Conservation (phyloP, 176 grass and related monocot species). For the Carex kokanica region DNA sequence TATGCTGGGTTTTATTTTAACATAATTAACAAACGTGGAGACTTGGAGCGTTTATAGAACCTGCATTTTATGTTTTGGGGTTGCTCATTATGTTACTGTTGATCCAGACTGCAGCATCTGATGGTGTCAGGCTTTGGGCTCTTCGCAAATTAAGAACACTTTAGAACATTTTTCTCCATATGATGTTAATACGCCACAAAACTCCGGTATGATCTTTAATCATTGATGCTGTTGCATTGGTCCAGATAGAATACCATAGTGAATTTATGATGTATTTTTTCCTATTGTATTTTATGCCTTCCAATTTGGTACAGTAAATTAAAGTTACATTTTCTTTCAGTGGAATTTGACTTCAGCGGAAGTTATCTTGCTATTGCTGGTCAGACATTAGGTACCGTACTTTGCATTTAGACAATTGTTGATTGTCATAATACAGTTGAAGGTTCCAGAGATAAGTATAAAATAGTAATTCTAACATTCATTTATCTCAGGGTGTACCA, state of each 20-base stretch:
- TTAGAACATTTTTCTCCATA: slow-evolving; percentile 92
- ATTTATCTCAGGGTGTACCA: slow-evolving; percentile 75
- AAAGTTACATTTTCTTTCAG: slow-evolving; percentile 38
- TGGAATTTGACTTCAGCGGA: slow-evolving; percentile 95
- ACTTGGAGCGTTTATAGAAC: background rate
- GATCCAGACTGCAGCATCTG: slow-evolving; percentile 78
- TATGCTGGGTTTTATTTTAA: background rate
- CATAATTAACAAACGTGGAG: background rate
- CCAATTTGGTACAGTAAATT: background rate
- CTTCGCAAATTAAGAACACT: slow-evolving; percentile 96
- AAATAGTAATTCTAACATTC: slow-evolving; percentile 5
- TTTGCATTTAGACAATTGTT: background rate
- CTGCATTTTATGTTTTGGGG: background rate
- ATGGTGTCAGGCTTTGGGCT: slow-evolving; percentile 99
- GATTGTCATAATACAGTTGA: background rate
- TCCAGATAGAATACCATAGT: background rate
- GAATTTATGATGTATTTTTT: background rate
- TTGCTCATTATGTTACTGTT: slow-evolving; percentile 10
- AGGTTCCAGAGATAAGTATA: background rate
- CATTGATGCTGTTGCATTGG: background rate
- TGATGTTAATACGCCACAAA: slow-evolving; percentile 79
- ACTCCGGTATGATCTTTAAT: slow-evolving; percentile 56
- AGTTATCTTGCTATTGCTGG: slow-evolving; percentile 86
- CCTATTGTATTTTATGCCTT: background rate
- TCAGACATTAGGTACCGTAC: slow-evolving; percentile 73